Evolutionary conservation across 176 grass and related monocot genomes (phyloP), one percentile per base, ranked within the genome.

Genomic region (Poa annua): DNA sequence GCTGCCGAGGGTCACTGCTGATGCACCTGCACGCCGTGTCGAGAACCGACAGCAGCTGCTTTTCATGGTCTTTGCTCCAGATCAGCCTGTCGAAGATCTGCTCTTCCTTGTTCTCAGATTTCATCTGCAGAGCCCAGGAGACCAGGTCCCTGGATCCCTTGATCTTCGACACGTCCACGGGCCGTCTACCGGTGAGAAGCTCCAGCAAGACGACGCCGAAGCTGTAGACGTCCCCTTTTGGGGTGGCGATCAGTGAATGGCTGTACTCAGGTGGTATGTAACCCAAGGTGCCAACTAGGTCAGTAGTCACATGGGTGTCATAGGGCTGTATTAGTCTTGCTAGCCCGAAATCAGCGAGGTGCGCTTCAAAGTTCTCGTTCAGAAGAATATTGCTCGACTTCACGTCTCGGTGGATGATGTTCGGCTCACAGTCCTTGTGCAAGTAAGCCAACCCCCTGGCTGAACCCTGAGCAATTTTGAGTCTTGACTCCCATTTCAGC

Each of bases 321-420:
- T 95, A 98, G 0, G 95, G 95, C 62, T 88, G 89, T 82, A 98
- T 98, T 21, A 95, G 75, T 80, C 95, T 94, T 47, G 95, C 88
- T 42, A 95, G 85, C n/a, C 95, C 95, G 3, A 98, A 98, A 93
- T 98, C 95, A 34, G 92, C 95, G 56, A 98, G 74, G 82, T 92
- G 93, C 4, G 92, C 95, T 79, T 98, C 95, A 3, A 95, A 98
- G 48, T 89, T 88, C 63, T 98, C 95, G 11, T 93, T 88, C 53
- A 98, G 81, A 36, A 98, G 91, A 88, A 98, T 98, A 72, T 98
- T 98, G 81, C 95, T 98, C 0, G 95, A 98, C 74, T 98, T 98
- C 16, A 98, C 92, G 57, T 95, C 95, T 16, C 95, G 85, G 41
- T 98, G 95, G 79, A 98, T 92, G 53, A 98, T 98, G 84, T 93